Evolutionary conservation across 306 rosid species (phyloP).

Genomic region (Acacia crassicarpa): DNA sequence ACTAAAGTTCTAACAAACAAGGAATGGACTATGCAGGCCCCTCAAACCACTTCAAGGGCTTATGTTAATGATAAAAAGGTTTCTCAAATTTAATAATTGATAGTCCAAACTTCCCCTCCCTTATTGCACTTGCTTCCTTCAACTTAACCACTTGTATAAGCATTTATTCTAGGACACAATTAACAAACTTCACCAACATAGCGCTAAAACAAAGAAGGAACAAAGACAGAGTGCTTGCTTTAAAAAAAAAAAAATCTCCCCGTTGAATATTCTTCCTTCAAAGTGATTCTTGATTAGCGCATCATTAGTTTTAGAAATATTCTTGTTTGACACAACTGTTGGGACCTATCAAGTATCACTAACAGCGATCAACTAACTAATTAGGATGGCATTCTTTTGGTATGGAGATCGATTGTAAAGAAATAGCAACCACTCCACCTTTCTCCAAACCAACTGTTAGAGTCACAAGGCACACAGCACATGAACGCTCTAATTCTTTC

Average conservation of each 20-base stretch:
- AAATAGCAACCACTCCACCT: not conserved
- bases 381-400: not conserved
- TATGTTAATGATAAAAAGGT: not conserved
- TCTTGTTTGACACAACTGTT: no score
- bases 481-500: not conserved
- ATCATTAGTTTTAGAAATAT: no score
- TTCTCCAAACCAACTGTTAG: not conserved
- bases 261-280: no score
- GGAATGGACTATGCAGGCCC: not conserved
- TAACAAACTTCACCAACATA: not conserved
- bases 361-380: no score
- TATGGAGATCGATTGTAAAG: not conserved
- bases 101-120: not conserved
- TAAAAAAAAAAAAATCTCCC: no score
- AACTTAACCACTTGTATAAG: not conserved
- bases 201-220: no score
- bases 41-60: not conserved
- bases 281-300: no score
- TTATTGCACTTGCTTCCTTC: not conserved
- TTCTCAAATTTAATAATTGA: not conserved
- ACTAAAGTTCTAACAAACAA: not conserved
- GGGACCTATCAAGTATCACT: no score
- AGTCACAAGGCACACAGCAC: not conserved
- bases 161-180: not conserved
- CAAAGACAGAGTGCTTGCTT: no score